phyloP scores from a whole-genome alignment of 495 filamentous ascomycete genomes.

The Xanthoparmelia taractica region DNA sequence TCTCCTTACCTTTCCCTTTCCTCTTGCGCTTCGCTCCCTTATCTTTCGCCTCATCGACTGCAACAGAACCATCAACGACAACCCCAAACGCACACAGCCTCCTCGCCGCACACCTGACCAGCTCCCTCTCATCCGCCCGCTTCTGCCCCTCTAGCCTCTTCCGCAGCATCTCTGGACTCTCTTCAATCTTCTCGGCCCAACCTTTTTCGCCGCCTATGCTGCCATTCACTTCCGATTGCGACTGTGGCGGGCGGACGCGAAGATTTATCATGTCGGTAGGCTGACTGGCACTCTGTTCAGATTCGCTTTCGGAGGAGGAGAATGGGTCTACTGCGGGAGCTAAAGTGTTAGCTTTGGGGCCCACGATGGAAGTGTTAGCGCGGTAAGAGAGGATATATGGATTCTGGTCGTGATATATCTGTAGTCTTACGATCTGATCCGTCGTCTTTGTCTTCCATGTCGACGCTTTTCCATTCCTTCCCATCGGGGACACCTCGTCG shows the following conservation, averaged over 20 bases:
- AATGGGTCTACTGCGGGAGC: background rate
- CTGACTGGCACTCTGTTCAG: background rate
- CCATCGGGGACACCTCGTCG: background rate
- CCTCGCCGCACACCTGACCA: background rate
- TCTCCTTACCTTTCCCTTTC: background rate
- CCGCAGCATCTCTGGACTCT: constrained; percentile 35
- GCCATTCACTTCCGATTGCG: constrained; percentile 35
- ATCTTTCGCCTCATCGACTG: background rate
- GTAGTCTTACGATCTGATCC: background rate
- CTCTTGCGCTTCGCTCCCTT: background rate
- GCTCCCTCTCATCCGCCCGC: background rate
- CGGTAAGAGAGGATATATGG: background rate
- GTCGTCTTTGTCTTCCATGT: background rate
- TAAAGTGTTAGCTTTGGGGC: background rate
- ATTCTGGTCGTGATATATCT: background rate
- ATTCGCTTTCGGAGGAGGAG: background rate
- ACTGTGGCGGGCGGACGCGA: constrained; percentile 32
- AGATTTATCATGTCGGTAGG: background rate
- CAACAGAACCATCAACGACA: background rate
- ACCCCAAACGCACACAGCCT: background rate
- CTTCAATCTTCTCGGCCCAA: constrained; percentile 34
- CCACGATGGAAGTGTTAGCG: too few relatives aligned
- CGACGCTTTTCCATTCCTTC: background rate
- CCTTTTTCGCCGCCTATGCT: constrained; percentile 39
- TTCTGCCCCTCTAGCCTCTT: constrained; percentile 22